Evolutionary conservation across 345 rosid genomes (phyloP), one percentile per base, ranked within the genome.

Genomic region (Combretum micranthum): DNA sequence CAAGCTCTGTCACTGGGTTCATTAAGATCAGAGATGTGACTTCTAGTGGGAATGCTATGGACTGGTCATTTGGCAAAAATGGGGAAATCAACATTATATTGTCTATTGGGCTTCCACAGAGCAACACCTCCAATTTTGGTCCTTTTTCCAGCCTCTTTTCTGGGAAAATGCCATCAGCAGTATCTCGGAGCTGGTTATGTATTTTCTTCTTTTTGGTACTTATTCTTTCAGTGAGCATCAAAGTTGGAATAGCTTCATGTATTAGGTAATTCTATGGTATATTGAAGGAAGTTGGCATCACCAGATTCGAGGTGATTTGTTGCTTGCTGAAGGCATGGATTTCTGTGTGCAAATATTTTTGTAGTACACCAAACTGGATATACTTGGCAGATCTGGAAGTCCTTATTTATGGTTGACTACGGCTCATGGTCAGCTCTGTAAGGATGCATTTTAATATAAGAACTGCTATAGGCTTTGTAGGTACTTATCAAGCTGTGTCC

Each of bases 161-260:
- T 0, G 64, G 61, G 56, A 88, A 92, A 80, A 57, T 70, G 12
- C 69, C 68, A 22, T 61, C 80, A 4, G 22, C 64, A 53, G 66
- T 64, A 22, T 55, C 88, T 1, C 60, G 84, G 59, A 53, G 77
- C 52, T 71, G 87, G 77, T 47, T 72, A 44, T 46, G 64, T 54
- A 57, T 80, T 25, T 64, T 85, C 79, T 76, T 85, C 65, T 73
- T 93, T 42, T 87, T 87, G 87, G 71, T 87, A 3, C 42, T 93
- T 51, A 75, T 87, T 56, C 77, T 85, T 66, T 76, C 99, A 0
- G 76, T 65, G 52, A 82, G 94, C 57, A 73, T 64, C 65, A 87
- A 85, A 78, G 69, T 85, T 0, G 77, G 84, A 46, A 69, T 75
- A 51, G 70, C 63, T 18, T 62, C 89, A 32, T 69, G 66, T 60